Base-by-base conservation (phyloP, 2,329 filamentous ascomycete genomes). In the Phoma sp. region DNA sequence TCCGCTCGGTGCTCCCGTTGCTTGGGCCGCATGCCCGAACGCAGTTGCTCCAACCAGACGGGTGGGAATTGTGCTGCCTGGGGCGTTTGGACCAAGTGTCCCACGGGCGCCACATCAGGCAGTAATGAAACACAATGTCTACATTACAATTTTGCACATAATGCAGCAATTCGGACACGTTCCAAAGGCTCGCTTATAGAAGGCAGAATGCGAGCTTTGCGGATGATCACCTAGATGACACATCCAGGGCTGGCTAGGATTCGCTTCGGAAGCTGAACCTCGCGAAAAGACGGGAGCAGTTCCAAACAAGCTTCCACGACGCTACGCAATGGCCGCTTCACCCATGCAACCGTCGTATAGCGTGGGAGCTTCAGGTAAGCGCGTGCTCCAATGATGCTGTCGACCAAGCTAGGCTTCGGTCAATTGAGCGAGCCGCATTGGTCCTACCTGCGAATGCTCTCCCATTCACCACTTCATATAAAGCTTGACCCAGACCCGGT, bases 1-100 rank as follows among this genome's bases (percentile, higher is more conserved):
- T 57, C 61, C 40, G 47, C 38, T 60, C 57, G 57, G 46, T 42
- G 57, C 54, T 58, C 49, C 61, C 57, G 57, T 57, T 47, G 32
- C 33, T 52, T 53, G 52, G 62, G 56, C 66, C 65, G 61, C 52
- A 47, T 47, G 42, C 53, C 60, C 40, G 51, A 46, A 42, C 46
- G 57, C 36, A 34, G 56, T 59, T 42, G 53, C 56, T 60, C 70
- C 67, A 73, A 69, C 65, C 56, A 58, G 39, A 60, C 11, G 37
- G 12, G 20, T 43, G 57, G 51, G 40, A 73, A 73, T 67, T 56
- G 48, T 64, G 65, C 53, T 74, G 70, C 70, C 70, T 74, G 56
- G 51, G 40, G 61, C 59, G 61, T 66, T 64, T 54, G 46, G 59
- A 38, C 49, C 52, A 38, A 59, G 23, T 53, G 25, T 42, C 18